These are phyloP conservation scores for Aspergillus pseudoterreus DNA, from an alignment of 2,329 filamentous ascomycete genomes.

Conservation along the genomic window DNA sequence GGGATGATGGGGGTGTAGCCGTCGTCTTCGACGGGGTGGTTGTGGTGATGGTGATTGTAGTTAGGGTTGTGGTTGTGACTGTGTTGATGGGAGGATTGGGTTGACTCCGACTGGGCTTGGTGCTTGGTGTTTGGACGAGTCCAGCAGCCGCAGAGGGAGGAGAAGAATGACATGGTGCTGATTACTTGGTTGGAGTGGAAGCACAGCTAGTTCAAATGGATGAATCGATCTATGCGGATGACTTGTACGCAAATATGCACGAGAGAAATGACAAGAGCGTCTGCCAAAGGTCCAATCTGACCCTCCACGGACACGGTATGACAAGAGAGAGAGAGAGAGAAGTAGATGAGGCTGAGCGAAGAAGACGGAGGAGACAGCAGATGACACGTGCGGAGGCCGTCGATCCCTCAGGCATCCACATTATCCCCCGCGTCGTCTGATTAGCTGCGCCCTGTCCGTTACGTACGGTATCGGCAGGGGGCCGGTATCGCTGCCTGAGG, in stretches of 20 bases:
- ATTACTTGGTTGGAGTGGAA: not conserved
- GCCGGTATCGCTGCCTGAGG: constrained; percentile 4
- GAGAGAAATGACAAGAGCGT: no score
- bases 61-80: constrained; percentile 3
- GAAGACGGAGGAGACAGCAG: constrained; percentile 1
- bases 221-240: no score
- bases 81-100: not conserved
- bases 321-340: not conserved
- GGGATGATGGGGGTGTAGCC: constrained; percentile 33
- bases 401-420: constrained; percentile 26
- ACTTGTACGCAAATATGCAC: no score
- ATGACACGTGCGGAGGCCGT: constrained; percentile 4
- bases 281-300: no score
- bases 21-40: constrained; percentile 14
- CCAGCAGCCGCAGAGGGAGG: not conserved
- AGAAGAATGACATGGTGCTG: not conserved
- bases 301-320: not conserved
- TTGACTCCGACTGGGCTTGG: not conserved
- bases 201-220: no score
- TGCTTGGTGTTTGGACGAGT: not conserved
- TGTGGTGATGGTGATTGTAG: not conserved
- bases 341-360: not conserved
- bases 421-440: constrained; percentile 16
- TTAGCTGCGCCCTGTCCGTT: constrained; percentile 9
- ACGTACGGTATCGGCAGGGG: not conserved